These are phyloP conservation scores for Colletotrichum lupini DNA, from an alignment of 2,329 filamentous ascomycete genomes.

Conservation along the genomic window DNA sequence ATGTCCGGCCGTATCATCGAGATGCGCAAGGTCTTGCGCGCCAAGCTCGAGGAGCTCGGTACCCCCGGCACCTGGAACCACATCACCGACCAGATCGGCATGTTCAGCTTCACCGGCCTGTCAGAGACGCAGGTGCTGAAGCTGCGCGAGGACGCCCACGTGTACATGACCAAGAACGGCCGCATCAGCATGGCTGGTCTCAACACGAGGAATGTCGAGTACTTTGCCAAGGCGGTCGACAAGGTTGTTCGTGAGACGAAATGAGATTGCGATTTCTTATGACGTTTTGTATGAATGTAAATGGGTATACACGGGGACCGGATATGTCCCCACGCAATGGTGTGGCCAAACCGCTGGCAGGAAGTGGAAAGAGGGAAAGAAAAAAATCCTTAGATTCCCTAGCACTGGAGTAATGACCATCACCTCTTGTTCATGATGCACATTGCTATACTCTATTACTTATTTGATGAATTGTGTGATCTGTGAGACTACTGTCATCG, in stretches of 20 bases:
- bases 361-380: conserved; percentile 14
- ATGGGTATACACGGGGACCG: neutral
- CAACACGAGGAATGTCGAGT: conserved; percentile 91
- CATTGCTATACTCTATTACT: neutral
- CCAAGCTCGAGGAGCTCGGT: conserved; percentile 83
- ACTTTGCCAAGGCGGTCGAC: conserved; percentile 90
- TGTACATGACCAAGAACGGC: conserved; percentile 98
- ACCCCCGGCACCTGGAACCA: conserved; percentile 96
- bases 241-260: conserved; percentile 75
- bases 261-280: conserved; percentile 16
- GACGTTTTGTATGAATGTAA: neutral
- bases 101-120: conserved; percentile 96
- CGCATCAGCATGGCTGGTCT: conserved; percentile 98
- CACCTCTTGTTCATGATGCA: neutral
- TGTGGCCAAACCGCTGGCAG: conserved; percentile 6
- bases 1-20: conserved; percentile 96
- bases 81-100: conserved; percentile 98
- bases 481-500: neutral
- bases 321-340: neutral
- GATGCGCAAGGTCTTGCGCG: conserved; percentile 84
- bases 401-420: conserved; percentile 19
- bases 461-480: neutral
- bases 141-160: conserved; percentile 76
- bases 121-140: conserved; percentile 78
- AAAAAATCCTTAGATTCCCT: conserved; percentile 21